Percentiles rank a stretch among this genome's conserved stretches.
These are phyloP conservation scores for Linum trigynum DNA, from an alignment of 345 rosid species.

Conservation along the genomic window DNA sequence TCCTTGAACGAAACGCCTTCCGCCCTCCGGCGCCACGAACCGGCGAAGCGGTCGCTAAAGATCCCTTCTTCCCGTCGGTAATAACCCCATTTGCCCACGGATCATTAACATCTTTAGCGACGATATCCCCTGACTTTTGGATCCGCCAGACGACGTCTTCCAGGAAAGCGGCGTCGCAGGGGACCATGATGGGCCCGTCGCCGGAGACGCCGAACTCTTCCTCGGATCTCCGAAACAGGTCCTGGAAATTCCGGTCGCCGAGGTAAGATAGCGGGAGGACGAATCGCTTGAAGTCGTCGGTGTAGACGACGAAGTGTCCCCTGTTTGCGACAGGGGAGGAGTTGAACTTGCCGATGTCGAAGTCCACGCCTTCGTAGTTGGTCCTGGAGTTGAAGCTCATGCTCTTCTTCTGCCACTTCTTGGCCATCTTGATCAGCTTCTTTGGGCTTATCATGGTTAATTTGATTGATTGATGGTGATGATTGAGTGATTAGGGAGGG, in stretches of 20 bases:
- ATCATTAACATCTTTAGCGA: not conserved
- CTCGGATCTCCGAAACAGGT: not conserved
- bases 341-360: not conserved
- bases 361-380: not conserved
- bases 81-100: not conserved
- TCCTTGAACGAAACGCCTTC: not conserved
- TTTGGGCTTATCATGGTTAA: not conserved
- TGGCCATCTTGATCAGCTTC: conserved; percentile 6
- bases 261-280: not conserved
- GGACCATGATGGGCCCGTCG: not conserved
- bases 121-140: conserved; percentile 2
- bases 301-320: conserved; percentile 2
- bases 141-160: not conserved
- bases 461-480: too few relatives aligned
- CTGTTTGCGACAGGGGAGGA: not conserved
- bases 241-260: not conserved
- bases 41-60: not conserved
- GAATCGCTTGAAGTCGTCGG: not conserved
- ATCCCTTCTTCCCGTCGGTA: not conserved
- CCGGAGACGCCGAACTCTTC: not conserved
- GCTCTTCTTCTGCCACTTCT: conserved; percentile 1
- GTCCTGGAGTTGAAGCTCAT: not conserved
- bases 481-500: not conserved
- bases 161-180: not conserved
- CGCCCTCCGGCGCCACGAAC: not conserved